Evolutionary conservation across 345 rosid genomes (phyloP).

Genomic region (Trapa incisa): DNA sequence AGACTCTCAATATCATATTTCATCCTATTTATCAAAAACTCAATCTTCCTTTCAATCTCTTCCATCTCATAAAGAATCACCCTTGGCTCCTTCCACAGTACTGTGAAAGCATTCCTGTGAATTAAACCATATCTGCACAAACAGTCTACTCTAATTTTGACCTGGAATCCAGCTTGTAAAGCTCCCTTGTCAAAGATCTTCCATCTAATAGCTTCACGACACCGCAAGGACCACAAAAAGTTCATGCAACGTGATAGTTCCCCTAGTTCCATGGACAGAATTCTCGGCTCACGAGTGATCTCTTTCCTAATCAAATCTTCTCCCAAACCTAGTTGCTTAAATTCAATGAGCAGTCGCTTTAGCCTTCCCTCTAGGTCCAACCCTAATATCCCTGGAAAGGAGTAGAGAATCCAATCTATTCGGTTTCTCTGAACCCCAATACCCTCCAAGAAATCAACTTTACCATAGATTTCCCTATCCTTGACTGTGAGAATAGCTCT

Average conservation of each 20-base stretch:
- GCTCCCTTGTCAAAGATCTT: slow-evolving; percentile 37
- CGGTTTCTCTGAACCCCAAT: slow-evolving; percentile 27
- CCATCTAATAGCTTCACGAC: slow-evolving; percentile 42
- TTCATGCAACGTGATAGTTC: slow-evolving; percentile 60
- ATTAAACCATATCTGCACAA: slow-evolving; percentile 60
- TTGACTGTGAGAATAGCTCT: slow-evolving; percentile 27
- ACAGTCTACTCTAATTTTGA: slow-evolving; percentile 67
- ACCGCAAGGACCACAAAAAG: slow-evolving; percentile 41
- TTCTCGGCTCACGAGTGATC: slow-evolving; percentile 45
- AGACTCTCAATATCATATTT: slow-evolving; percentile 31
- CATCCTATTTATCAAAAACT: slow-evolving; percentile 43
- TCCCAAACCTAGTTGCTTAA: slow-evolving; percentile 44
- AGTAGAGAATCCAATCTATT: slow-evolving; percentile 33
- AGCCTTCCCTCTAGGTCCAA: slow-evolving; percentile 36
- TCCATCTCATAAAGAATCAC: slow-evolving; percentile 41
- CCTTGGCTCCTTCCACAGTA: slow-evolving; percentile 77
- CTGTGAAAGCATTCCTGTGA: slow-evolving; percentile 60
- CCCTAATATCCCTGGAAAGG: slow-evolving; percentile 44
- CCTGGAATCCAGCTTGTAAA: slow-evolving; percentile 61
- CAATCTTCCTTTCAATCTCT: slow-evolving; percentile 63
- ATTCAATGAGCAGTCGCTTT: slow-evolving; percentile 52
- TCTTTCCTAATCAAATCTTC: slow-evolving; percentile 34
- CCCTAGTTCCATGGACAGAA: slow-evolving; percentile 65
- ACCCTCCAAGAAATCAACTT: slow-evolving; percentile 38
- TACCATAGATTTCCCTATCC: slow-evolving; percentile 29